Base-by-base conservation (phyloP, 2,329 filamentous ascomycete species). In the Lecanicillium sp. region DNA sequence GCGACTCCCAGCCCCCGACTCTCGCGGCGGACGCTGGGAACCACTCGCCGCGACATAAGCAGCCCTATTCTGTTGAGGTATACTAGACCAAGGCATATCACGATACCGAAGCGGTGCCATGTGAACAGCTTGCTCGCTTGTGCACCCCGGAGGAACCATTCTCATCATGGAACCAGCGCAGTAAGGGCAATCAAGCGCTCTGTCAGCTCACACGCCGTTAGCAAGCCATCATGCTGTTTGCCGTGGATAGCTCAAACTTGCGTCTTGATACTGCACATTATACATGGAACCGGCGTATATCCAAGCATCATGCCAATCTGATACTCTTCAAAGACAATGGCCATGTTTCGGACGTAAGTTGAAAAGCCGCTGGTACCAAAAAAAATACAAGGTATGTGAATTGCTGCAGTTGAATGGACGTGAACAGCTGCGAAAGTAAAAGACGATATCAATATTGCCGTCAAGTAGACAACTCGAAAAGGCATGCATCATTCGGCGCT, bases 71-170 rank as follows among this genome's bases (percentile, higher is more conserved):
- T 19, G 37, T 14, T 8, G 4, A 8, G 29, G 12, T 11, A 12
- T 9, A 22, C 11, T 28, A 7, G 38, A 37, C 13, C 28, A 32
- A 7, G 38, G 38, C 38, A 41, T 11, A 17, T 40, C 38, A 15
- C 33, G 19, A n/a, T 40, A 40, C 32, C 38, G 38, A 12, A 40
- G 17, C 28, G 19, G 38, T 6, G 27, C 33, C n/a, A 36, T 28
- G 18, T 29, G 19, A 9, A 40, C 38, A 19, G 33, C 38, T 22
- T 40, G 38, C 29, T 40, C 38, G 20, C 38, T 40, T 29, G 38
- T 40, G 19, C 16, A 33, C 31, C 38, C 38, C 9, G 38, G 38
- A 11, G 38, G 38, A 9, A 41, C 38, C 38, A 41, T 25, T 25
- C 22, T 25, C 9, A 38, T 29, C 36, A 38, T 38, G 15, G 40